Evolutionary conservation across 2,329 filamentous ascomycete genomes (phyloP).

Genomic region (Boeremia lycopersici): DNA sequence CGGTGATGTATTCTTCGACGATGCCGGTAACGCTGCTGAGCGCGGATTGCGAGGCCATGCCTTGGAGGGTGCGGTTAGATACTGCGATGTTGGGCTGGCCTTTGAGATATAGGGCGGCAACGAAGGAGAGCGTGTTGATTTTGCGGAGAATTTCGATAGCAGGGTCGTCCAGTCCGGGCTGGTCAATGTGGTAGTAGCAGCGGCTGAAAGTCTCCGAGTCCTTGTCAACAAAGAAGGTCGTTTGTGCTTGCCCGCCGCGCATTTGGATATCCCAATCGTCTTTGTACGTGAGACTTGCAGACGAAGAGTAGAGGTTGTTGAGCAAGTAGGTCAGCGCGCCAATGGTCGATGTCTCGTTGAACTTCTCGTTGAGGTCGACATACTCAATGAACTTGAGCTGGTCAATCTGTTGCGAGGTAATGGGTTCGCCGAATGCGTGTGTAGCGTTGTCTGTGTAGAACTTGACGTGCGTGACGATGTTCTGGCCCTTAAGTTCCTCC

Average conservation of each 20-base stretch:
- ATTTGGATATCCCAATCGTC: slow-evolving; percentile 25
- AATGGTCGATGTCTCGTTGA: slow-evolving; percentile 22
- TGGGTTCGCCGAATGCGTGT: slow-evolving; percentile 7
- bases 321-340: slow-evolving; percentile 28
- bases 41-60: slow-evolving; percentile 20
- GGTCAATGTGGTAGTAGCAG: slow-evolving; percentile 28
- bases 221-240: slow-evolving; percentile 24
- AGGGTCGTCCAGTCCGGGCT: slow-evolving; percentile 24
- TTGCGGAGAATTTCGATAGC: slow-evolving; percentile 30
- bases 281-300: slow-evolving; percentile 20
- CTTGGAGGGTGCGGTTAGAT: neutral
- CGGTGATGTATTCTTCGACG: slow-evolving; percentile 36
- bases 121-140: slow-evolving; percentile 29
- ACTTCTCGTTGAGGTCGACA: slow-evolving; percentile 21
- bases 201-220: slow-evolving; percentile 13
- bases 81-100: slow-evolving; percentile 15
- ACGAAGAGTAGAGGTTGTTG: slow-evolving; percentile 29
- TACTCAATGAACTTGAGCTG: slow-evolving; percentile 20
- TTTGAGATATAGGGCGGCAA: slow-evolving; percentile 24
- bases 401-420: slow-evolving; percentile 23
- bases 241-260: slow-evolving; percentile 23
- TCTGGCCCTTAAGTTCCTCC: slow-evolving; percentile 25
- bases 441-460: slow-evolving; percentile 23
- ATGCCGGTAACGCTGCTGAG: slow-evolving; percentile 24
- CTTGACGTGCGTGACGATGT: slow-evolving; percentile 32